Base-by-base conservation (phyloP, 768 basidiomycete genomes). In the Leccinellum rugosiceps region DNA sequence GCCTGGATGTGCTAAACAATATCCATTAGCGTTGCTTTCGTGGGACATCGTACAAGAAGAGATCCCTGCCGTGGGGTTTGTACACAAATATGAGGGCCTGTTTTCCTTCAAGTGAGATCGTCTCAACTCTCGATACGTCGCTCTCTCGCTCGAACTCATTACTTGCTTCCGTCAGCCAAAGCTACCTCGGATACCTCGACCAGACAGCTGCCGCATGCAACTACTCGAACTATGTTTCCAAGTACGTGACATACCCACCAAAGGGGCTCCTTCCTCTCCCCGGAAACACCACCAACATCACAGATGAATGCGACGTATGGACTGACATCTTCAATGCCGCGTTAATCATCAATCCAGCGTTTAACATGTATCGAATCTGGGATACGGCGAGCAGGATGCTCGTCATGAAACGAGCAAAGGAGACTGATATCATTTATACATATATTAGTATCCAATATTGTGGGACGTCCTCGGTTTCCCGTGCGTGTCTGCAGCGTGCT, bases 391-490 rank as follows among this genome's bases (percentile, higher is more conserved):
- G 79, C 64, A 15, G 9, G 6, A 6, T 41, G 3, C n/a, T 4
- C 13, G 0, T 25, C 4, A 17, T 25, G 7, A 3, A 35, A 2
- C 3, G n/a, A 25, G n/a, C 31, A 41, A 46, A 28, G 38, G 9
- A n/a, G 8, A 25, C 52, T 63, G n/a, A 64, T 30, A 11, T 46
- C 7, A 28, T 11, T 17, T 2, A 25, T 47, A 4, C 25, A 15
- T 28, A 6, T 11, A 17, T 11, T 45, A 77, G 61, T 88, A 75
- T 70, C 89, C 88, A 0, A 77, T 87, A 43, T 74, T 86, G 13
- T 90, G 87, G 88, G 88, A 90, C 58, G 87, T 90, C 5, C 84
- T 90, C 30, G 88, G 88, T n/a, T 90, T 87, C 79, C 88, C 88
- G 83, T 87, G 63, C 32, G 83, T 68, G 38, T 41, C 38, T 41